Base-by-base conservation (phyloP, 2,329 filamentous ascomycete species). In the Chaetomiaceae sp. region DNA sequence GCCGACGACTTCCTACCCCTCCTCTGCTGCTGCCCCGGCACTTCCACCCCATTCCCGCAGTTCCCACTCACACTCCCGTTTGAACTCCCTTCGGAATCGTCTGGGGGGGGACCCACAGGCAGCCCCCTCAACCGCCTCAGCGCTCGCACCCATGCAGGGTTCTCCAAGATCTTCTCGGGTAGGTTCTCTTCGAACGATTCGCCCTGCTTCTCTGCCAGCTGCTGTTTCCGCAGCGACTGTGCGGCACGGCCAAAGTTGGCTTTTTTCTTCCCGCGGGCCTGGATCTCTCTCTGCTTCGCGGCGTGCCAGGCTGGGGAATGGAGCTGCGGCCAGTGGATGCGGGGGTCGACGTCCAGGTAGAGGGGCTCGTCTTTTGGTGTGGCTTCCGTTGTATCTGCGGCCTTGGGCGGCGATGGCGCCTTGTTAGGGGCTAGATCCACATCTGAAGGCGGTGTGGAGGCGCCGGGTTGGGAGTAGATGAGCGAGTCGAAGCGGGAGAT, bases 261-360 rank as follows among this genome's bases (percentile, higher is more conserved):
- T 58, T 84, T 84, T 16, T 76, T 71, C 3, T 68, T 69, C 4
- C 73, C 74, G 2, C 80, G 75, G 1, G 64, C 64, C 34, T 66
- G 61, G 27, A 84, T 81, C 53, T 84, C 79, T 1, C 64, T 61
- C 30, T 73, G 68, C 55, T 82, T 84, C 14, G 65, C 63, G 13
- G 60, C 63, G 45, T 73, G 67, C 78, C 79, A 82, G 16, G 67
- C 65, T 4, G 71, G 61, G 0, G 75, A 71, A 40, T 71, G 70
- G 2, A 66, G 66, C 40, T 74, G 70, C 1, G 70, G 70, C 66
- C 72, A 75, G 47, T 79, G 75, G 1, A 75, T 69, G 1, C 73
- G 72, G 0, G 79, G 80, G 61, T 84, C 76, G 2, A 80, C 68
- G 43, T 73, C 67, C 1, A 71, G 66, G 57, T 73, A 82, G 5